Evolutionary conservation across 2,329 filamentous ascomycete genomes (phyloP), one percentile per base, ranked within the genome.

Genomic region (Nakataea oryzae): DNA sequence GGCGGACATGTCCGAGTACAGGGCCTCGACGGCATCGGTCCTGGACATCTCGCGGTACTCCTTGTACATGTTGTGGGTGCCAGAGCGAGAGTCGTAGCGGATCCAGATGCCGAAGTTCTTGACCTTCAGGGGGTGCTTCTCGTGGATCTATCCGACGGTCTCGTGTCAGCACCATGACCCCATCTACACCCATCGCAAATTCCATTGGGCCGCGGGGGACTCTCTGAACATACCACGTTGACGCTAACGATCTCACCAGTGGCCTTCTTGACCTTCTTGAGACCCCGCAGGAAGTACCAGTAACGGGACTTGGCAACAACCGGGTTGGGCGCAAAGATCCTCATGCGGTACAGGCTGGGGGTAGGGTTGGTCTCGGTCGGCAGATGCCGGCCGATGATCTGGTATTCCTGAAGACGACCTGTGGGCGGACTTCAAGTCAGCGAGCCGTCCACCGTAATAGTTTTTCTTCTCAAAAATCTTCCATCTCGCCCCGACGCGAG

Each of bases 31-130:
- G 70, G 95, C 95, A 71, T 95, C 93, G 75, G 89, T 90, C 81
- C 95, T 87, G 78, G 90, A 93, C 86, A 97, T 90, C 86, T 97
- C 95, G 78, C 95, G 91, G 90, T 97, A 97, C 89, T 99, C 95
- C 89, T 97, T 97, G 91, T 99, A 99, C 95, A 99, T 99, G 90
- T 99, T 99, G 92, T 99, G 95, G 74, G 95, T 99, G 74, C 95
- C 95, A 74, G 95, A 97, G 81, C 95, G 93, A 67, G 96, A 99
- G 84, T 99, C 93, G 85, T 99, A 99, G 78, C 96, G 93, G 83
- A 99, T 89, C 96, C 96, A 99, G 87, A 99, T 88, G 79, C 95
- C 95, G 79, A 99, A 97, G 90, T 97, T 99, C 92, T 99, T 99
- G 87, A 99, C 93, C 86, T 96, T 97, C 76, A 93, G 85, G 74